Conservation (phyloP, 2,329 filamentous ascomycete genomes). For the Penicillium sp. region DNA sequence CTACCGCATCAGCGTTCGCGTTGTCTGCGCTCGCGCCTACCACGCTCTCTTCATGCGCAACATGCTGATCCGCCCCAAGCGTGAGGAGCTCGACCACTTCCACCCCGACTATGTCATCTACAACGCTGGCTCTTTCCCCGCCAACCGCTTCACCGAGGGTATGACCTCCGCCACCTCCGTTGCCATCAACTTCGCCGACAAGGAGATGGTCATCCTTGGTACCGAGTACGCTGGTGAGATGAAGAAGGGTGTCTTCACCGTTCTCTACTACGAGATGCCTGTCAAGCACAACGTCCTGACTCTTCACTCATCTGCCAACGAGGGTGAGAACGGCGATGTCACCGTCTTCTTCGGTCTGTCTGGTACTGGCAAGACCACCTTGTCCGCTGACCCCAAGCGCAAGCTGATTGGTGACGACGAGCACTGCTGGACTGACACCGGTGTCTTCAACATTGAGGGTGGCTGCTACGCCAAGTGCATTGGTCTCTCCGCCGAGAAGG, state of each 20-base stretch:
- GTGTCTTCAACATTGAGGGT: conserved; percentile 99
- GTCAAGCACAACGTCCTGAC: conserved; percentile 99
- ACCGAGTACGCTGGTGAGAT: conserved; percentile 98
- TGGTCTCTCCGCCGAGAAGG: conserved; percentile 95
- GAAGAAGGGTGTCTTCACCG: conserved; percentile 99
- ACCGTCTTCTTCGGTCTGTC: conserved; percentile 99
- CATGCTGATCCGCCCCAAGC: conserved; percentile 95
- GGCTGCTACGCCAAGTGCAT: conserved; percentile 99
- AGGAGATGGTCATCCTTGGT: conserved; percentile 99
- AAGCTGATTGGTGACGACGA: conserved; percentile 96
- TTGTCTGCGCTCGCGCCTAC: conserved; percentile 98
- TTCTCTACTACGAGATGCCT: conserved; percentile 99
- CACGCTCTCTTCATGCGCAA: conserved; percentile 99
- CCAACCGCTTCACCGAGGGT: conserved; percentile 94
- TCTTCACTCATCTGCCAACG: conserved; percentile 96
- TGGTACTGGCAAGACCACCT: conserved; percentile 96
- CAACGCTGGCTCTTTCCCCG: conserved; percentile 97
- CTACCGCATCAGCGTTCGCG: conserved; percentile 94
- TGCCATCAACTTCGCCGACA: conserved; percentile 97
- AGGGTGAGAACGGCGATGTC: conserved; percentile 90
- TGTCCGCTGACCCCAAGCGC: conserved; percentile 95
- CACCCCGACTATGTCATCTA: conserved; percentile 99
- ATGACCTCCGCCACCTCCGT: conserved; percentile 99
- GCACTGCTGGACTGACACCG: conserved; percentile 97
- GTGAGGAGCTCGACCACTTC: conserved; percentile 93